These are phyloP conservation scores for Giardia duodenalis DNA, from an alignment of 208 protist species.

Conservation along the genomic window DNA sequence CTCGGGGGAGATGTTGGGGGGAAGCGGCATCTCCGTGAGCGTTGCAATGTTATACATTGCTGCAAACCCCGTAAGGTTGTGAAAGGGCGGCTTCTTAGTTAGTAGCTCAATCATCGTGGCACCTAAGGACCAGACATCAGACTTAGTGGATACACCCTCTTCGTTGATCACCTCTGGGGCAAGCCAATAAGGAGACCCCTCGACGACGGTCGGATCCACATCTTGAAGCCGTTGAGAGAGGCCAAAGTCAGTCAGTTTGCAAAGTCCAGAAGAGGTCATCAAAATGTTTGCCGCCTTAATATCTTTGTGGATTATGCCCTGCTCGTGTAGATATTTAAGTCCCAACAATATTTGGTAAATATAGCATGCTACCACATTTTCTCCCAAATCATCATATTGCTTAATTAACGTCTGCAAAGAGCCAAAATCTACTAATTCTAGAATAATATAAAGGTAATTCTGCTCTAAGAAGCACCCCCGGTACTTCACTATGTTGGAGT, in stretches of 20 bases:
- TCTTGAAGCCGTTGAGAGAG: slow-evolving; percentile 24
- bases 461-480: not conserved
- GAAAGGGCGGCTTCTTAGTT: not conserved
- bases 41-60: not conserved
- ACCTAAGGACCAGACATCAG: slow-evolving; percentile 14
- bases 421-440: not conserved
- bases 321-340: slow-evolving; percentile 37
- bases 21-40: not conserved
- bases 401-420: not conserved
- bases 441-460: not conserved
- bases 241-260: slow-evolving; percentile 45
- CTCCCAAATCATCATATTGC: not conserved
- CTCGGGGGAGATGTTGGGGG: not conserved
- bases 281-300: slow-evolving; percentile 47
- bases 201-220: slow-evolving; percentile 61
- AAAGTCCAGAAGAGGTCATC: not conserved
- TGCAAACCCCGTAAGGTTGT: not conserved
- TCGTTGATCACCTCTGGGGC: slow-evolving; percentile 44
- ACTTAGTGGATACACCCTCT: not conserved
- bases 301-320: slow-evolving; percentile 40
- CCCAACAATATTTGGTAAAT: slow-evolving; percentile 28
- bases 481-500: not conserved
- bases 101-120: slow-evolving; percentile 8
- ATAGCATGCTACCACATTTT: not conserved
- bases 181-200: slow-evolving; percentile 68